Evolutionary conservation across 1,139 yeast genomes (phyloP), one percentile per base, ranked within the genome.

Genomic region (Pichia sp.): DNA sequence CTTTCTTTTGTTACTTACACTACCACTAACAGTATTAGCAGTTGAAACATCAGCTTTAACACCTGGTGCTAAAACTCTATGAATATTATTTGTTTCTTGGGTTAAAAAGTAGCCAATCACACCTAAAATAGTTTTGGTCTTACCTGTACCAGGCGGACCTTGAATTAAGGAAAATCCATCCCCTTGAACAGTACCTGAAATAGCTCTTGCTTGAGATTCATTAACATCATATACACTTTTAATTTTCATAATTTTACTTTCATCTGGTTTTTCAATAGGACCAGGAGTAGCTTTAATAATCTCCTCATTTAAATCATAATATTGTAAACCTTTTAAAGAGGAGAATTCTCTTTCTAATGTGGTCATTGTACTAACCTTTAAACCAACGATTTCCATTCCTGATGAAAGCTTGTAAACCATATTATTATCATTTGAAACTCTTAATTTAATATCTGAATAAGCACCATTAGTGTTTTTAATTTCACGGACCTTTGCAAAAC

Each of bases 71-170:
- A 62, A 58, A 11, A 77, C 73, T 0, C 66, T 43, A 56, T 44
- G 69, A 57, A 43, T 63, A 61, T 50, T 62, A 57, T 44, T 52
- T 26, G 62, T 56, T 5, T 73, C 66, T 25, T 65, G 61, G 0
- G 83, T 73, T 50, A 90, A 66, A 50, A 83, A 78, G 49, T 87
- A 81, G 0, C 97, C 97, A 40, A 92, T 80, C 48, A 92, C 83
- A 30, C 97, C 97, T 40, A 94, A 66, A 69, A 94, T 92, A 0
- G 99, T 94, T 63, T 92, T 94, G 1, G 99, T 94, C 65, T 94
- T 94, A 71, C 98, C 98, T 0, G 98, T 92, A 68, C 97, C 97
- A 0, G 97, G 97, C 1, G 97, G 97, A 52, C 98, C 99, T 68
- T 92, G 98, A 64, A 92, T 89, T 46, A 92, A 72, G 0, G 95